phyloP scores from a whole-genome alignment of 352 stramenopile species.

The Phytophthora sp. region DNA sequence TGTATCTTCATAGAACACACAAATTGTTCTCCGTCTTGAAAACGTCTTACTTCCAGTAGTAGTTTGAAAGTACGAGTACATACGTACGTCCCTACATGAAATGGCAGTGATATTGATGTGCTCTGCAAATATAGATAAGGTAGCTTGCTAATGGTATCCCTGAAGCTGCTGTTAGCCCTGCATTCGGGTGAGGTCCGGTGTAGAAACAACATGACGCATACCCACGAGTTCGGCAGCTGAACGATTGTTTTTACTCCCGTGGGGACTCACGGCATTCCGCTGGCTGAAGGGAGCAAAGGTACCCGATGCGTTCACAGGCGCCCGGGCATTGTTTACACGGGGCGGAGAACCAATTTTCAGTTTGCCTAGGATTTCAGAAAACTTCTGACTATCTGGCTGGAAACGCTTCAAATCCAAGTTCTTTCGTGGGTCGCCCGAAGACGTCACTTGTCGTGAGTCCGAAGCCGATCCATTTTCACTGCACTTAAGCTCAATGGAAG shows the following conservation, averaged over 20 bases:
- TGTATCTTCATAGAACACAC: conserved; percentile 48
- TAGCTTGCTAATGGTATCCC: conserved; percentile 3
- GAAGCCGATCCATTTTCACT: conserved; percentile 23
- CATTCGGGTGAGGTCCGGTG: conserved; percentile 56
- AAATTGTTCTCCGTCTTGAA: conserved; percentile 32
- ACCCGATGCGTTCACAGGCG: conserved; percentile 23
- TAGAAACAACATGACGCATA: conserved; percentile 71
- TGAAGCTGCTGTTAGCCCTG: conserved; percentile 36
- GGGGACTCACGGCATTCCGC: conserved; percentile 25
- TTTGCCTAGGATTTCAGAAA: conserved; percentile 76
- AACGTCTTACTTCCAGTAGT: neutral
- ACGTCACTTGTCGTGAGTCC: conserved; percentile 15
- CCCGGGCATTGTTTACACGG: conserved; percentile 35
- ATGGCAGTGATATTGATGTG: conserved; percentile 23
- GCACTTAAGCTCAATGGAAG: conserved; percentile 39
- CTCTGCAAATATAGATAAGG: conserved; percentile 26
- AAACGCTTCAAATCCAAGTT: conserved; percentile 80
- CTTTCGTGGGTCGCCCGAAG: conserved; percentile 40
- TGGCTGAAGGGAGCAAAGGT: conserved; percentile 41
- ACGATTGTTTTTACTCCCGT: conserved; percentile 31
- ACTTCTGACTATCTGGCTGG: conserved; percentile 74
- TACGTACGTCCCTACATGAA: conserved; percentile 16
- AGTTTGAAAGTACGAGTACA: no score
- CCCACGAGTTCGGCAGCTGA: conserved; percentile 45
- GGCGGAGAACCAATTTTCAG: conserved; percentile 63